These are phyloP conservation scores for Blastobotrys serpentis DNA, from an alignment of 1,139 yeast species.

Conservation along the genomic window DNA sequence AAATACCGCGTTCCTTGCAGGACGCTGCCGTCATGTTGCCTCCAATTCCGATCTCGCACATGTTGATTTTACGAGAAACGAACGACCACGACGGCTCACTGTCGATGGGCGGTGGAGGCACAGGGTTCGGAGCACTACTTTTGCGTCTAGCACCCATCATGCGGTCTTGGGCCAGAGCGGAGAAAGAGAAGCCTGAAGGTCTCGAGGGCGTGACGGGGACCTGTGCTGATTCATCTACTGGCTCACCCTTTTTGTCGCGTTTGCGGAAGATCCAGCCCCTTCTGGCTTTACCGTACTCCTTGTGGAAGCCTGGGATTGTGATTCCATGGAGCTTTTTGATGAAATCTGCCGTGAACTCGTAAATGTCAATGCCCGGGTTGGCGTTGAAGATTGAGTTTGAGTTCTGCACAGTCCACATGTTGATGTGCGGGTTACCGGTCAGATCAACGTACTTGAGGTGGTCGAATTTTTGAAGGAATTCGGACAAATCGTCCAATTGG, in stretches of 20 bases:
- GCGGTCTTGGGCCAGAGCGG: conserved; percentile 31
- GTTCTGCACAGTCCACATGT: conserved; percentile 55
- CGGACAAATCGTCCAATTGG: conserved; percentile 49
- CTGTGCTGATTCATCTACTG: conserved; percentile 11
- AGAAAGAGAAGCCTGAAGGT: conserved; percentile 28
- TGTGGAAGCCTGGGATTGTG: conserved; percentile 37
- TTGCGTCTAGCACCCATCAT: conserved; percentile 14
- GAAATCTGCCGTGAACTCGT: conserved; percentile 42
- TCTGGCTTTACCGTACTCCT: conserved; percentile 68
- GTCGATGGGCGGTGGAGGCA: conserved; percentile 18
- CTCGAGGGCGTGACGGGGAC: conserved; percentile 18
- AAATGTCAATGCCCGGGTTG: conserved; percentile 39
- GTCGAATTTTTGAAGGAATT: conserved; percentile 44
- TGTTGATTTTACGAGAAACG: conserved; percentile 38
- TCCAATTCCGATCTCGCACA: conserved; percentile 38
- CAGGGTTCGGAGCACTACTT: conserved; percentile 5
- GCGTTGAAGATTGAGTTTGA: conserved; percentile 43
- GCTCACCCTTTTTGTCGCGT: conserved; percentile 14
- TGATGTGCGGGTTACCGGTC: conserved; percentile 50
- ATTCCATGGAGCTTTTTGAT: conserved; percentile 33
- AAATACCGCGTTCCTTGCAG: conserved; percentile 38
- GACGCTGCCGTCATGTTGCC: conserved; percentile 34
- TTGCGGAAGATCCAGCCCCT: conserved; percentile 60
- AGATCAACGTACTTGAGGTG: conserved; percentile 48
- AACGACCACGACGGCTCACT: conserved; percentile 30